Evolutionary conservation across 331 rosid species (phyloP), one percentile per base, ranked within the genome.

Genomic region (Erythrophleum ivorense): DNA sequence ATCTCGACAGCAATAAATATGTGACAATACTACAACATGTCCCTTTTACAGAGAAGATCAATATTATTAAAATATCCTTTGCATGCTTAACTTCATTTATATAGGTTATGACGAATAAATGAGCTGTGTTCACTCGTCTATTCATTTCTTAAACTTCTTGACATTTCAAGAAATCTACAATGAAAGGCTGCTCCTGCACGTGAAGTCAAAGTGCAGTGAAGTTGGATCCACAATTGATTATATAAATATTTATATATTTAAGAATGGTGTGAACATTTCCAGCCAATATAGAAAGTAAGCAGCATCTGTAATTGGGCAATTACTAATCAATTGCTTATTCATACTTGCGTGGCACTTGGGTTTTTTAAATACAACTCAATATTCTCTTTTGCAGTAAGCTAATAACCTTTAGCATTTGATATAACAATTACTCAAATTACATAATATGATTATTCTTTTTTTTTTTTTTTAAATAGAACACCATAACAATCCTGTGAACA

Each of bases 181-280:
- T 34, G 43, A 19, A 18, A 60, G 76, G 78, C 36, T 50, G 41
- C 21, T 48, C n/a, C 16, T 48, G 74, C 79, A 63, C 74, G 57
- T 73, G 75, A 80, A 60, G 73, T 49, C 58, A 80, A 72, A 72
- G 24, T 38, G 65, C 49, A 21, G 12, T 74, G 76, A 72, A 73
- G 78, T 29, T 36, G 71, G 80, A 83, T 78, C 66, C 80, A 73
- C 72, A 7, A 65, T 50, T 34, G 57, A 71, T 80, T 67, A 36
- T 24, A 36, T 36, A 67, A 46, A n/a, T 2, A 21, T 24, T 24
- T 9, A 43, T 63, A 72, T 21, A 40, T 59, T 75, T n/a, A 33
- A 82, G 10, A 52, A n/a, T 78, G 43, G 19, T 72, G 46, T 43
- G 66, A 72, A 34, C 43, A 21, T 69, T 7, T 2, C 29, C 64